Conservation (phyloP, 176 grass and related monocot genomes). For the Areca catechu region DNA sequence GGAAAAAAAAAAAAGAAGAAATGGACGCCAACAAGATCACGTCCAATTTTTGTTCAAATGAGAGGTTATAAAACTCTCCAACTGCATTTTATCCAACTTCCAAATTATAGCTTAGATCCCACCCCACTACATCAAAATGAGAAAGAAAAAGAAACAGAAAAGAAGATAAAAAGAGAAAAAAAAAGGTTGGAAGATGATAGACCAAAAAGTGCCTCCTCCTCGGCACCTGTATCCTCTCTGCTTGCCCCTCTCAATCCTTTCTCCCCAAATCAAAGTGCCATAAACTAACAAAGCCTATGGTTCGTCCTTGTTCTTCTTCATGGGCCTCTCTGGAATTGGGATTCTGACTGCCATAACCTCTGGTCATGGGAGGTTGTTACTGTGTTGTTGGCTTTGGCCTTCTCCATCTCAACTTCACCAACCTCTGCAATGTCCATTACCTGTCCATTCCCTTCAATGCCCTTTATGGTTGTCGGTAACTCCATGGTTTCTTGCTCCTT, state of each 20-base stretch:
- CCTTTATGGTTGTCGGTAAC: neutral
- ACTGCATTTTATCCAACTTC: constrained; percentile 1
- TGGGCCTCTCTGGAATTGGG: constrained; percentile 26
- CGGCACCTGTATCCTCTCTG: constrained; percentile 14
- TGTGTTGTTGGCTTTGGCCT: constrained; percentile 54
- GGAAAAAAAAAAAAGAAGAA: too few relatives aligned
- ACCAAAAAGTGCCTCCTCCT: constrained; percentile 22
- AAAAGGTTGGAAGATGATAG: constrained; percentile 1
- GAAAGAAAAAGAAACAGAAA: neutral
- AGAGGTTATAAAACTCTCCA: constrained; percentile 1
- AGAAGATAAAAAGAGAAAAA: constrained; percentile 5
- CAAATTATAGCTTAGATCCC: neutral
- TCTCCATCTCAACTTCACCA: constrained; percentile 71
- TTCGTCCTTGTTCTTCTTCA: constrained; percentile 44
- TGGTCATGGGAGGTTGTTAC: constrained; percentile 14
- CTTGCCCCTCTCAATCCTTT: constrained; percentile 14
- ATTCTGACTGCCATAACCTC: constrained; percentile 20
- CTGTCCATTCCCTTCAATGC: constrained; percentile 22
- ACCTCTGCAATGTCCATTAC: constrained; percentile 57
- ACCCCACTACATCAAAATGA: constrained; percentile 9
- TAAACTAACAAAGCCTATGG: neutral
- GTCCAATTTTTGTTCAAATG: too few relatives aligned
- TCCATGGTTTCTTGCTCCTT: neutral
- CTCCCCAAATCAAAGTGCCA: constrained; percentile 6
- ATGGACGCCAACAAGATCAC: too few relatives aligned